phyloP scores from a whole-genome alignment of 2,329 filamentous ascomycete species.

The Microsporum ferrugineum region DNA sequence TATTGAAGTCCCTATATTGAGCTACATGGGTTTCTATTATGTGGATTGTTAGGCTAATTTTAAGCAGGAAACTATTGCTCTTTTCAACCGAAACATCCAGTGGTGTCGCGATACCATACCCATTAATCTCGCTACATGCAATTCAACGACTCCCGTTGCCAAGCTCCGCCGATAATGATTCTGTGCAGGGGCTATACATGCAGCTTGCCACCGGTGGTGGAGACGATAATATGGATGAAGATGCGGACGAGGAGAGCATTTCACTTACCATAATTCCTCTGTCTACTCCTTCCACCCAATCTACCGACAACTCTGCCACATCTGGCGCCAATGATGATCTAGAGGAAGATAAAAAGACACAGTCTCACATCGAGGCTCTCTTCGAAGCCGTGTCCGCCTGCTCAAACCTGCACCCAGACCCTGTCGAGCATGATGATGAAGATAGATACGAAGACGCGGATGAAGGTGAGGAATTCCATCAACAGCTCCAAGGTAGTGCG shows the following conservation, averaged over 20 bases:
- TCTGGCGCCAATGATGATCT: slow-evolving; percentile 15
- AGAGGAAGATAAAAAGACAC: slow-evolving; percentile 22
- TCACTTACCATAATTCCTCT: slow-evolving; percentile 36
- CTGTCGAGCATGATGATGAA: slow-evolving; percentile 24
- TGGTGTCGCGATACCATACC: slow-evolving; percentile 39
- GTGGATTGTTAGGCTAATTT: neutral
- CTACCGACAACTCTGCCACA: slow-evolving; percentile 7
- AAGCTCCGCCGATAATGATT: slow-evolving; percentile 16
- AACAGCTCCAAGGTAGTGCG: slow-evolving; percentile 15
- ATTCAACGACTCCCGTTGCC: slow-evolving; percentile 35
- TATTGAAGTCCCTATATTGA: neutral
- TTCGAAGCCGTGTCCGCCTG: slow-evolving; percentile 38
- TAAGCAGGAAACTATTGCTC: slow-evolving; percentile 33
- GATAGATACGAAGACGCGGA: slow-evolving; percentile 21
- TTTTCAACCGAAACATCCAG: slow-evolving; percentile 26
- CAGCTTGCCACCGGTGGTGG: slow-evolving; percentile 28
- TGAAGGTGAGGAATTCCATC: slow-evolving; percentile 18
- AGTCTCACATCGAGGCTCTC: slow-evolving; percentile 31
- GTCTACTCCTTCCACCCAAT: slow-evolving; percentile 11
- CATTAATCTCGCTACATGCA: slow-evolving; percentile 38
- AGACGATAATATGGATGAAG: slow-evolving; percentile 21
- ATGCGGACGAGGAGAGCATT: slow-evolving; percentile 33
- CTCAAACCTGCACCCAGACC: slow-evolving; percentile 40
- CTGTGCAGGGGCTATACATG: slow-evolving; percentile 39
- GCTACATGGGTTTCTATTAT: neutral